Evolutionary conservation across 306 rosid genomes (phyloP), one percentile per base, ranked within the genome.

Genomic region (Castanea sativa): DNA sequence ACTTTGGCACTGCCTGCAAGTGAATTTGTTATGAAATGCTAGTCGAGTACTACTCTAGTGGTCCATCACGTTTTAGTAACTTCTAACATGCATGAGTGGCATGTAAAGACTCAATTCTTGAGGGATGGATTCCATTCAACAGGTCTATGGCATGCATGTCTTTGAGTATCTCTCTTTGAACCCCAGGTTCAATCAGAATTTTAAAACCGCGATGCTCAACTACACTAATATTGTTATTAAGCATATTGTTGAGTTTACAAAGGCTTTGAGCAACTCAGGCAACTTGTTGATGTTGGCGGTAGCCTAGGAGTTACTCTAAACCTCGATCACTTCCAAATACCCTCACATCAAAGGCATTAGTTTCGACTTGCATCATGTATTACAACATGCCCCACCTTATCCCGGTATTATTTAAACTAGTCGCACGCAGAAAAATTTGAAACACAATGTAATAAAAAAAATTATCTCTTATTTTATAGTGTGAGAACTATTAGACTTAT

Each of bases 81-180:
- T 1, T 38, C 10, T 1, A 38, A 38, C 10, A 38, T 38, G 43
- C 43, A 38, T 38, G 11, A 6, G 43, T 38, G 43, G 43, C 8
- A 38, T 38, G 43, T 38, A 38, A 38, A 38, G 11, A 29, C 60
- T 69, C 81, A 43, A 32, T 81, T 11, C 49, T 75, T 11, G 74
- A 69, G 20, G 80, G 74, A 45, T 77, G 87, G 67, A 64, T 76
- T 49, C 69, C 80, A 0, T 84, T 80, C 25, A 15, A 76, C 55
- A 64, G 43, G 52, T 11, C 4, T 53, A 77, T 58, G 77, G 85
- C 32, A 57, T 3, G 20, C 27, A 73, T 11, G 4, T 21, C 60
- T 80, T 63, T 21, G 71, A 84, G 38, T 80, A 80, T 59, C 27
- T 64, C 4, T 59, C 59, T 18, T 5, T 55, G 29, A 45, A 84